phyloP scores from a whole-genome alignment of 176 grass and related monocot genomes.

The Areca catechu region DNA sequence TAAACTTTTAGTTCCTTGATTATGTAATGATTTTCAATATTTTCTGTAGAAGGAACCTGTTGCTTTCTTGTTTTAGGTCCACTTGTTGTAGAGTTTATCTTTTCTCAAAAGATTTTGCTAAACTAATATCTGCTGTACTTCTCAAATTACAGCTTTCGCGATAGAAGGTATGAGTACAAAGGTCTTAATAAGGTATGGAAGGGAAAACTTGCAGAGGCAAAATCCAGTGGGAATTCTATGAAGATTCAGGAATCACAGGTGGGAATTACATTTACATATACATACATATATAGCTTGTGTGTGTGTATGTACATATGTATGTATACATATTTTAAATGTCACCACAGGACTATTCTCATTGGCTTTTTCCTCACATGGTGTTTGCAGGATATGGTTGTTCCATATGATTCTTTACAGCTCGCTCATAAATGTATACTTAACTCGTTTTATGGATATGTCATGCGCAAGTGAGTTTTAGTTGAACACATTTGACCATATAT shows the following conservation, averaged over 20 bases:
- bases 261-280: not conserved
- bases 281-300: too few species aligned
- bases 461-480: slow-evolving; percentile 82
- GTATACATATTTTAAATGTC: slow-evolving; percentile 7
- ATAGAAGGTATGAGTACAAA: slow-evolving; percentile 99
- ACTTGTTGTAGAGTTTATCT: not conserved
- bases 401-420: slow-evolving; percentile 96
- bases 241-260: slow-evolving; percentile 99
- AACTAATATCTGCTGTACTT: not conserved
- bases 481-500: not conserved
- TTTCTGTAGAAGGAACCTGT: not conserved
- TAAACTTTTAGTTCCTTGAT: slow-evolving; percentile 9
- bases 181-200: slow-evolving; percentile 98
- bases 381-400: slow-evolving; percentile 95
- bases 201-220: slow-evolving; percentile 78
- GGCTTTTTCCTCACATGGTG: slow-evolving; percentile 17
- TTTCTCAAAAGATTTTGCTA: too few species aligned
- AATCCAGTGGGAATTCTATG: slow-evolving; percentile 78
- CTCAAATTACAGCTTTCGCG: slow-evolving; percentile 67
- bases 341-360: slow-evolving; percentile 14
- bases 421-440: slow-evolving; percentile 99
- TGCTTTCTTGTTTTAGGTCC: not conserved
- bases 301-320: too few species aligned
- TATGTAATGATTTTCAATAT: not conserved
- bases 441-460: slow-evolving; percentile 98